A percentile compares a stretch with the other conserved stretches of the same genome.
These are phyloP conservation scores for Cutaneotrichosporon sp. DNA, from an alignment of 1,284 basidiomycete genomes.

Conservation along the genomic window DNA sequence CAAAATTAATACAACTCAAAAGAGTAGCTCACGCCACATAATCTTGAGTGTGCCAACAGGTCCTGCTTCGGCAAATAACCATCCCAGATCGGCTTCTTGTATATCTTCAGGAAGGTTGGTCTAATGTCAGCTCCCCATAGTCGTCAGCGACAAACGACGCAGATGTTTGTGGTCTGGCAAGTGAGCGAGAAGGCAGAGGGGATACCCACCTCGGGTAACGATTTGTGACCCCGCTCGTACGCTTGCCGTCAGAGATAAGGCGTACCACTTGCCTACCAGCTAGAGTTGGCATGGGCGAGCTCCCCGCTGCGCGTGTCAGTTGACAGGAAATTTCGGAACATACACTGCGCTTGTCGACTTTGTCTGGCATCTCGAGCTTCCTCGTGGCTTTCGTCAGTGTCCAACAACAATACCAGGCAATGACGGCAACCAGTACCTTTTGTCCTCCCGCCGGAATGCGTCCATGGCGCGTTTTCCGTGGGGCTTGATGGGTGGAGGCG, in stretches of 20 bases:
- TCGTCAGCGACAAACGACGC: conserved; percentile 57
- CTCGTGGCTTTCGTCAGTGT: conserved; percentile 68
- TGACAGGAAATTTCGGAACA: conserved; percentile 17
- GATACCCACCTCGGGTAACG: conserved; percentile 28
- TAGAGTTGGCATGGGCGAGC: conserved; percentile 73
- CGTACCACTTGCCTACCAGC: conserved; percentile 65
- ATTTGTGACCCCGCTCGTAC: conserved; percentile 15
- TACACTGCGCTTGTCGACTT: conserved; percentile 60
- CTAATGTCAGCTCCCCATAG: background rate
- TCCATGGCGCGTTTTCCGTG: conserved; percentile 93
- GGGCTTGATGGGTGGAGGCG: conserved; percentile 61
- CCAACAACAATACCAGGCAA: too few relatives aligned
- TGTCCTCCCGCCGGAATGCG: conserved; percentile 85
- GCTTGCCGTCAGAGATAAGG: conserved; percentile 18
- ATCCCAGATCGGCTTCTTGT: conserved; percentile 74
- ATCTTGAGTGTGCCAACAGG: conserved; percentile 64
- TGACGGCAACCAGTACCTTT: too few relatives aligned
- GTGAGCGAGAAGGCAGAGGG: background rate
- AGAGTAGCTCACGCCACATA: conserved; percentile 82
- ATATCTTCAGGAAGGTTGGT: conserved; percentile 64
- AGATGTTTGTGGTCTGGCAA: conserved; percentile 80
- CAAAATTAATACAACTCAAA: too few relatives aligned
- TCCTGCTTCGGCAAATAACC: conserved; percentile 67
- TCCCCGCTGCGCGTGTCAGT: conserved; percentile 42
- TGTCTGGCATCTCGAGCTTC: conserved; percentile 78